Evolutionary conservation across 164 flowering plant genomes (phyloP).

Genomic region (Stephania cephalantha): DNA sequence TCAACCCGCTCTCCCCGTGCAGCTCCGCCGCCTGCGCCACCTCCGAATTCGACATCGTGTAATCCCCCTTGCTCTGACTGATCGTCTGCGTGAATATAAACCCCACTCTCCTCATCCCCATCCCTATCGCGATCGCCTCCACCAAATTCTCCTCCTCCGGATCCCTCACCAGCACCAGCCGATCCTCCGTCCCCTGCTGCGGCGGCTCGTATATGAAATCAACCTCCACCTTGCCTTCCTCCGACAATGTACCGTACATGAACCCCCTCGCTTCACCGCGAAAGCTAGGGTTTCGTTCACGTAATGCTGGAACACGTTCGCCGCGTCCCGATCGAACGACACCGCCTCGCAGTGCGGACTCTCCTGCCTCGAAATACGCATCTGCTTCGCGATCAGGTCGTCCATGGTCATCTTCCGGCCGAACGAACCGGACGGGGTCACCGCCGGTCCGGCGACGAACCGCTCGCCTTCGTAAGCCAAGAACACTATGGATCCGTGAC

Average conservation of each 20-base stretch:
- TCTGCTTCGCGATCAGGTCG: slow-evolving; percentile 79
- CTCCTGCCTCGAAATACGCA: slow-evolving; percentile 73
- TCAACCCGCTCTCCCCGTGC: slow-evolving; percentile 61
- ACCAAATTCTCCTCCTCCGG: slow-evolving; percentile 36
- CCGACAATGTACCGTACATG: slow-evolving; percentile 74
- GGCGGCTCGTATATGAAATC: slow-evolving; percentile 93
- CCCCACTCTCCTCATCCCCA: slow-evolving; percentile 30
- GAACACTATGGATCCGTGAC: slow-evolving; percentile 74
- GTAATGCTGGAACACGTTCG: slow-evolving; percentile 75
- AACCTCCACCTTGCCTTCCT: slow-evolving; percentile 63
- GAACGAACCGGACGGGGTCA: slow-evolving; percentile 64
- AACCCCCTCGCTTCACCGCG: slow-evolving; percentile 80
- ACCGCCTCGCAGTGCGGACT: slow-evolving; percentile 66
- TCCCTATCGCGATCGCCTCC: slow-evolving; percentile 25
- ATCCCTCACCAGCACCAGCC: slow-evolving; percentile 51
- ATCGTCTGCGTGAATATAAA: slow-evolving; percentile 63
- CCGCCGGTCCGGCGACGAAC: slow-evolving; percentile 43
- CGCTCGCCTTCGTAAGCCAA: slow-evolving; percentile 72
- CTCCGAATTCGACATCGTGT: slow-evolving; percentile 70
- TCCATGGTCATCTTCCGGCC: slow-evolving; percentile 95
- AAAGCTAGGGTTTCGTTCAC: slow-evolving; percentile 74
- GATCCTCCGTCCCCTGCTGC: slow-evolving; percentile 72
- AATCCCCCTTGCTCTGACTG: slow-evolving; percentile 66
- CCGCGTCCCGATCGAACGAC: slow-evolving; percentile 77
- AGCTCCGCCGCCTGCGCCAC: slow-evolving; percentile 72